phyloP scores from a whole-genome alignment of 2,329 filamentous ascomycete species.

The Colletotrichum kahawae region DNA sequence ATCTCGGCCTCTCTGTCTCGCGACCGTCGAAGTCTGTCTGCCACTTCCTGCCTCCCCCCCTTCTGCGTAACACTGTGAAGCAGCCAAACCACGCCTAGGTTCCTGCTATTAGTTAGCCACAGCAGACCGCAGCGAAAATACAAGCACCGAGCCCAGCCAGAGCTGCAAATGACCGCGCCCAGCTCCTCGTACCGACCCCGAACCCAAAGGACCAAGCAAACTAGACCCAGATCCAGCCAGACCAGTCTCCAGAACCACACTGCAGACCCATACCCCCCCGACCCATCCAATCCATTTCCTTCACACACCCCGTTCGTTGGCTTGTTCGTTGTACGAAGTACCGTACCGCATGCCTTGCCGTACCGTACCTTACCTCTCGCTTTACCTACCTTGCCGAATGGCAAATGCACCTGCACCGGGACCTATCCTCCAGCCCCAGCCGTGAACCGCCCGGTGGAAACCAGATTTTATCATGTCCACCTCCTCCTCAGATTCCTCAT shows the following conservation, averaged over 20 bases:
- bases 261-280: not conserved
- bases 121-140: not conserved
- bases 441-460: conserved; percentile 9
- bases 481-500: conserved; percentile 15
- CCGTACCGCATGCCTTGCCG: not conserved
- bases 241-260: not conserved
- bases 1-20: not conserved
- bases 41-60: not conserved
- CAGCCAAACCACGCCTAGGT: not conserved
- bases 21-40: not conserved
- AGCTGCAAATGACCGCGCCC: conserved; percentile 13
- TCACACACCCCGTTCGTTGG: not conserved
- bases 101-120: not conserved
- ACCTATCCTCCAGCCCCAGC: conserved; percentile 12
- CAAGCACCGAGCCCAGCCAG: conserved; percentile 2
- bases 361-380: not conserved
- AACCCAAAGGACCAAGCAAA: not conserved
- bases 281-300: not conserved
- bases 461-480: conserved; percentile 21
- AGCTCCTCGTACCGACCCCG: conserved; percentile 1
- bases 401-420: not conserved
- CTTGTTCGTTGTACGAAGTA: not conserved
- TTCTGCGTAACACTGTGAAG: not conserved
- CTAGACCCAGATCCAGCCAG: not conserved
- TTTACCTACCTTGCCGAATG: not conserved